Conservation (phyloP, 768 basidiomycete genomes). For the Crepidotus variabilis region DNA sequence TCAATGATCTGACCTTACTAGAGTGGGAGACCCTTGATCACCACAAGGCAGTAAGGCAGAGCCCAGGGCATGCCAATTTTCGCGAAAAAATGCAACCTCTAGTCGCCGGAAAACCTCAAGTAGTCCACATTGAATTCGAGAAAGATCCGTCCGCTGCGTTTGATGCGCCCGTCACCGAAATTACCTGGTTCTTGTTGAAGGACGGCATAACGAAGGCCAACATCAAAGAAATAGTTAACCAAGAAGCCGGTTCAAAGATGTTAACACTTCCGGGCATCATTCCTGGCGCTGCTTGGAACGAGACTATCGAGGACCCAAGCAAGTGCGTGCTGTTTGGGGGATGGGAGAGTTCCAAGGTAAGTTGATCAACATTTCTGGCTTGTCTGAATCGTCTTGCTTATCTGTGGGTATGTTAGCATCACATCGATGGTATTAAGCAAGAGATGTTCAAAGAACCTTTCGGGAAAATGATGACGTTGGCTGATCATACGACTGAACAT, state of each 20-base stretch:
- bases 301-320: slow-evolving; percentile 10
- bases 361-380: not conserved
- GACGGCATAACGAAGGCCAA: slow-evolving; percentile 13
- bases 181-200: slow-evolving; percentile 10
- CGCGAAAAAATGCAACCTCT: slow-evolving; percentile 6
- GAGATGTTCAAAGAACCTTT: not conserved
- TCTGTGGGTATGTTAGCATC: not conserved
- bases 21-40: slow-evolving; percentile 19
- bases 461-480: not conserved
- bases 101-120: slow-evolving; percentile 2
- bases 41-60: slow-evolving; percentile 12
- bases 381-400: not conserved
- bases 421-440: not conserved
- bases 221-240: slow-evolving; percentile 3
- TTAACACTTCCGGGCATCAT: slow-evolving; percentile 1
- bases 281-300: slow-evolving; percentile 10
- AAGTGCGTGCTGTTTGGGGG: slow-evolving; percentile 13
- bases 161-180: slow-evolving; percentile 12
- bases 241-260: not conserved
- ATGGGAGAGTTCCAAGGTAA: slow-evolving; percentile 17
- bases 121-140: slow-evolving; percentile 16
- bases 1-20: not conserved
- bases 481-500: not conserved
- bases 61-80: slow-evolving; percentile 10
- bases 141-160: slow-evolving; percentile 9